These are phyloP conservation scores for Penicillium fuscoglaucum DNA, from an alignment of 2,329 filamentous ascomycete species.

Conservation along the genomic window DNA sequence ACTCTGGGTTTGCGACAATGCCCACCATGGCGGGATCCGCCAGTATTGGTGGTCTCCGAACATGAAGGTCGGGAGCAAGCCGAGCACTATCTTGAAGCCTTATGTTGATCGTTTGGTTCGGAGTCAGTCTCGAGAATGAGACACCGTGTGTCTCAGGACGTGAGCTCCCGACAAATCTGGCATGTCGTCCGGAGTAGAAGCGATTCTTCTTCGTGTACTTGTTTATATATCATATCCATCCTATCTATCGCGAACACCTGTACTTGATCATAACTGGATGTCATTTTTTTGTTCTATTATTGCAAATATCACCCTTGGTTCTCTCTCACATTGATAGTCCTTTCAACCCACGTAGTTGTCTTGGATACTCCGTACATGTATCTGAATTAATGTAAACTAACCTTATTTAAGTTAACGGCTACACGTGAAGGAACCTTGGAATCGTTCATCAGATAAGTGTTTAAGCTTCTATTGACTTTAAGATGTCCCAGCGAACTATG, in stretches of 20 bases:
- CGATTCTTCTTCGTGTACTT: slow-evolving; percentile 6
- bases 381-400: background rate
- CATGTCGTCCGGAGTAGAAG: slow-evolving; percentile 11
- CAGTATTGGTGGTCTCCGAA: background rate
- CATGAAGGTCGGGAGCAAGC: background rate
- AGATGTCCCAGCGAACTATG: background rate
- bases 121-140: background rate
- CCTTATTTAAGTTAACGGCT: background rate
- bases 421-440: background rate
- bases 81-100: background rate
- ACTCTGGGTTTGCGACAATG: slow-evolving; percentile 2
- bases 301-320: background rate
- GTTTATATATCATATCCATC: slow-evolving; percentile 12
- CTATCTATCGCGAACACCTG: background rate
- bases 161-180: background rate
- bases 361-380: background rate
- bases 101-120: background rate
- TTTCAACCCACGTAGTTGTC: background rate
- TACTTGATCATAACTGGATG: slow-evolving; percentile 9
- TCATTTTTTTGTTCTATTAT: background rate
- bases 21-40: background rate
- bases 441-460: background rate
- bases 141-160: background rate
- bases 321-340: background rate
- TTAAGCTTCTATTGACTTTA: background rate